Evolutionary conservation across 768 basidiomycete species (phyloP).

Genomic region (Kwoniella europaea): DNA sequence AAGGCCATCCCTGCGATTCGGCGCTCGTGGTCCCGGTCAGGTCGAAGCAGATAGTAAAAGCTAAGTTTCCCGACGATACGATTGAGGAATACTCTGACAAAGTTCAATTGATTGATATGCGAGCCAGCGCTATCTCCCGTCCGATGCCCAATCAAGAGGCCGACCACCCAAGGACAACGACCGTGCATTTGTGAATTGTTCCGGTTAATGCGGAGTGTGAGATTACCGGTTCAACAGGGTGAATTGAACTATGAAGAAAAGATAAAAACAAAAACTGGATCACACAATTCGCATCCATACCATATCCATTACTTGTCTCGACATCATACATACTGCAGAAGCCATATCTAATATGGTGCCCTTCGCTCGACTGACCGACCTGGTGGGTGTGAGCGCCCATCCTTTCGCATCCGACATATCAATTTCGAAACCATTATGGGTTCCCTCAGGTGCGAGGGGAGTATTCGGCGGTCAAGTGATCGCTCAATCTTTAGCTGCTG

Average conservation of each 20-base stretch:
- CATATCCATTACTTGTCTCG: neutral
- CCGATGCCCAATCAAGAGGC: no score
- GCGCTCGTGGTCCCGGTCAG: no score
- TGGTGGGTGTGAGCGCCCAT: conserved; percentile 16
- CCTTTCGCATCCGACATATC: conserved; percentile 11
- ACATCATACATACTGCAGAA: no score
- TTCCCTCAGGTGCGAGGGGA: conserved; percentile 51
- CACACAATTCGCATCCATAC: neutral
- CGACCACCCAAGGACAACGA: neutral
- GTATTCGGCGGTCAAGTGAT: conserved; percentile 59
- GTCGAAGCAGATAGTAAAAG: no score
- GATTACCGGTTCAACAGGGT: neutral
- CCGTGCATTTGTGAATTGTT: neutral
- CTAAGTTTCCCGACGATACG: no score
- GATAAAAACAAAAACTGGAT: neutral
- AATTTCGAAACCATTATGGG: conserved; percentile 42
- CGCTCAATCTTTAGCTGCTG: conserved; percentile 52
- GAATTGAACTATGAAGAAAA: neutral
- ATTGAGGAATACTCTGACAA: no score
- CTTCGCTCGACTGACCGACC: conserved; percentile 22
- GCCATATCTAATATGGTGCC: conserved; percentile 1
- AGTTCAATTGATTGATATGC: no score
- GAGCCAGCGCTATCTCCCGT: no score
- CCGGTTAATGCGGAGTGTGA: neutral
- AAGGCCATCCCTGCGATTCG: no score